Conservation (phyloP, 495 filamentous ascomycete genomes). For the Podospora australis region DNA sequence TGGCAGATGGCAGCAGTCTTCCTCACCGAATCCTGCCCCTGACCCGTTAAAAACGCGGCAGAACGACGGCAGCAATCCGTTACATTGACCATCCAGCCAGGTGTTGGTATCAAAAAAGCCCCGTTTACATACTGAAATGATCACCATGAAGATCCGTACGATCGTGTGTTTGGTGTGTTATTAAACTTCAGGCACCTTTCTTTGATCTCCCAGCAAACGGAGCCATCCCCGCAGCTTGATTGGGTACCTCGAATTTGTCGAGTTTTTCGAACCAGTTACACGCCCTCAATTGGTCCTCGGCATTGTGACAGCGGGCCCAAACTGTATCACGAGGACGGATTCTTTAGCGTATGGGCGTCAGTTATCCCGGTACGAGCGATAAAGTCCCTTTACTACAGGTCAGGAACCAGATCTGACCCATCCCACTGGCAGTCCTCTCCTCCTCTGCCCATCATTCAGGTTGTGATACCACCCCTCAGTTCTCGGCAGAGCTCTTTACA, state of each 20-base stretch:
- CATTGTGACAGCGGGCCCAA: slow-evolving; percentile 10
- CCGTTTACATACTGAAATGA: too few relatives aligned
- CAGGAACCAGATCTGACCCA: slow-evolving; percentile 7
- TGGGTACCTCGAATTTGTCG: slow-evolving; percentile 7
- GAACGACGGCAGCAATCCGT: too few relatives aligned
- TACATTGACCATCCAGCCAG: too few relatives aligned
- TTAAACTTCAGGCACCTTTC: too few relatives aligned
- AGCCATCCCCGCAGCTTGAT: slow-evolving; percentile 10
- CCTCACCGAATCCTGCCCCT: too few relatives aligned
- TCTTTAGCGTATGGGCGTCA: slow-evolving; percentile 12
- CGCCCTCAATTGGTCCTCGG: slow-evolving; percentile 9
- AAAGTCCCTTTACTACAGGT: slow-evolving; percentile 9
- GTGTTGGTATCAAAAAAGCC: too few relatives aligned
- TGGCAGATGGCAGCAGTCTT: too few relatives aligned
- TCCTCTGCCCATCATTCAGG: neutral
- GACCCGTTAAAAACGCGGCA: too few relatives aligned
- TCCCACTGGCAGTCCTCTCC: neutral
- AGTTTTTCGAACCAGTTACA: slow-evolving; percentile 1
- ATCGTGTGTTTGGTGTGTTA: too few relatives aligned
- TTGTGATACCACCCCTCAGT: slow-evolving; percentile 2
- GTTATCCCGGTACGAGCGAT: slow-evolving; percentile 11
- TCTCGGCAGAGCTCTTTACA: slow-evolving; percentile 23
- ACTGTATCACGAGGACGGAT: slow-evolving; percentile 24
- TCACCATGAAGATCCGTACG: too few relatives aligned
- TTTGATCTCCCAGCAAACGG: too few relatives aligned